Percentiles rank a stretch among this genome's conserved stretches.
These are phyloP conservation scores for Allomyces arbusculus DNA, from an alignment of 192 early-diverging fungal genomes.

Conservation along the genomic window DNA sequence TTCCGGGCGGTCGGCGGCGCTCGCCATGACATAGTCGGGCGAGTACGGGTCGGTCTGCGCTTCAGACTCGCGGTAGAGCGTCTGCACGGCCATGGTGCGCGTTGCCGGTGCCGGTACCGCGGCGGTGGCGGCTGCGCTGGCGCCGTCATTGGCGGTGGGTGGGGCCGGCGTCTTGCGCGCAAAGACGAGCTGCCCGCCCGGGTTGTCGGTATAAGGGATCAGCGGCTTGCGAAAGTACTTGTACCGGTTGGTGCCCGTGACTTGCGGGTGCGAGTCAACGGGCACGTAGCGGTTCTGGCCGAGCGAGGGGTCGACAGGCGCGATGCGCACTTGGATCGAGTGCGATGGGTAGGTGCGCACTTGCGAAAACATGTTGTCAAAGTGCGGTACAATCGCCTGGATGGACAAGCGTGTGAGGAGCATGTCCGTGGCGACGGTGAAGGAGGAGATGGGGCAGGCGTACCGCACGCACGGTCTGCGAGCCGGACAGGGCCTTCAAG, in stretches of 20 bases:
- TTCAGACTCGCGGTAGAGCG: slow-evolving; percentile 29
- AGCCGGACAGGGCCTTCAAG: slow-evolving; percentile 15
- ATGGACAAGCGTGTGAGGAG: neutral
- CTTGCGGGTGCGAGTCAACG: slow-evolving; percentile 19
- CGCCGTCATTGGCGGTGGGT: neutral
- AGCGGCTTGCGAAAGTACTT: slow-evolving; percentile 39
- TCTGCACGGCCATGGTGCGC: slow-evolving; percentile 16
- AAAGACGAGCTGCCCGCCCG: slow-evolving; percentile 33
- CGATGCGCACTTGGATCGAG: slow-evolving; percentile 8
- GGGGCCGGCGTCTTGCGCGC: slow-evolving; percentile 12
- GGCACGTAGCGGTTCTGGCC: slow-evolving; percentile 13
- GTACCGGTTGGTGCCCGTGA: slow-evolving; percentile 26
- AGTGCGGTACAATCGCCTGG: slow-evolving; percentile 28
- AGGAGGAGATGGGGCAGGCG: neutral
- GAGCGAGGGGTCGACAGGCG: slow-evolving; percentile 12
- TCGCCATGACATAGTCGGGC: slow-evolving; percentile 25
- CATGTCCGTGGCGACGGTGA: too few species aligned
- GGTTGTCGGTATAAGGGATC: slow-evolving; percentile 30
- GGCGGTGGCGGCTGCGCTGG: too few species aligned
- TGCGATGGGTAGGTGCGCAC: slow-evolving; percentile 16
- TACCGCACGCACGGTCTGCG: slow-evolving; percentile 29
- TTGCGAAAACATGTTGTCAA: slow-evolving; percentile 34
- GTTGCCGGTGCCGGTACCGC: too few species aligned
- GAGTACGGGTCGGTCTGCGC: slow-evolving; percentile 43
- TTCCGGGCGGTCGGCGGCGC: slow-evolving; percentile 18